phyloP scores from a whole-genome alignment of 805 yeast species.

The Hanseniaspora hatyaiensis region DNA sequence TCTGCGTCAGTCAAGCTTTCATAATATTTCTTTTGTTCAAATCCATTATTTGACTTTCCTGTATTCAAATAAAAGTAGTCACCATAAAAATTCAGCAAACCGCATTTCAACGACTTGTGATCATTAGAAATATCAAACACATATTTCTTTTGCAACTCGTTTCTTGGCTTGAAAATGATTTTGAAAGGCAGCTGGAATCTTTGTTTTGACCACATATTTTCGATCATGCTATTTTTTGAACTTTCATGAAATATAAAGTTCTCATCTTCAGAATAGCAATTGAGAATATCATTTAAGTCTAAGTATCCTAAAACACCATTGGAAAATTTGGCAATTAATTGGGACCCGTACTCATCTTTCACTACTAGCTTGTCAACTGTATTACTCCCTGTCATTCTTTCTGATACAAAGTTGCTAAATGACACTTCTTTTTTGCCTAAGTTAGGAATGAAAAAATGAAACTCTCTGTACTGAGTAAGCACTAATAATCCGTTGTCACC shows the following conservation, averaged over 20 bases:
- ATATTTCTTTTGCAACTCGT: conserved; percentile 36
- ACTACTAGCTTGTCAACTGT: conserved; percentile 28
- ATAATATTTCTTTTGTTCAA: conserved; percentile 42
- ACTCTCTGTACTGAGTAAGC: conserved; percentile 45
- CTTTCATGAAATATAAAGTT: conserved; percentile 1
- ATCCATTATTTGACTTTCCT: conserved; percentile 37
- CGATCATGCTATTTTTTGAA: conserved; percentile 16
- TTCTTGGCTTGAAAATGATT: conserved; percentile 48
- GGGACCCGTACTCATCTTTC: conserved; percentile 30
- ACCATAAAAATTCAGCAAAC: conserved; percentile 10
- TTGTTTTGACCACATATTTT: conserved; percentile 29
- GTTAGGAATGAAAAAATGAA: conserved; percentile 36
- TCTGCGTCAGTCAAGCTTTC: conserved; percentile 36
- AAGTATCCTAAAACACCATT: conserved; percentile 47
- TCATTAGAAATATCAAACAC: conserved; percentile 63
- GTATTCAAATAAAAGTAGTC: conserved; percentile 36
- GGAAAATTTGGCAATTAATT: conserved; percentile 41
- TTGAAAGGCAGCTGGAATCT: conserved; percentile 36
- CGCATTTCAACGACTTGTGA: conserved; percentile 20
- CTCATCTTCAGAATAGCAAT: conserved; percentile 4
- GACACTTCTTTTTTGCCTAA: conserved; percentile 18
- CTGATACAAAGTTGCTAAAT: conserved; percentile 24
- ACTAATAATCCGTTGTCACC: conserved; percentile 50
- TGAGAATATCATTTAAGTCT: not conserved
- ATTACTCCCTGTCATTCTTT: conserved; percentile 16